These are phyloP conservation scores for Kwoniella sp. DNA, from an alignment of 768 basidiomycete genomes.

Conservation along the genomic window DNA sequence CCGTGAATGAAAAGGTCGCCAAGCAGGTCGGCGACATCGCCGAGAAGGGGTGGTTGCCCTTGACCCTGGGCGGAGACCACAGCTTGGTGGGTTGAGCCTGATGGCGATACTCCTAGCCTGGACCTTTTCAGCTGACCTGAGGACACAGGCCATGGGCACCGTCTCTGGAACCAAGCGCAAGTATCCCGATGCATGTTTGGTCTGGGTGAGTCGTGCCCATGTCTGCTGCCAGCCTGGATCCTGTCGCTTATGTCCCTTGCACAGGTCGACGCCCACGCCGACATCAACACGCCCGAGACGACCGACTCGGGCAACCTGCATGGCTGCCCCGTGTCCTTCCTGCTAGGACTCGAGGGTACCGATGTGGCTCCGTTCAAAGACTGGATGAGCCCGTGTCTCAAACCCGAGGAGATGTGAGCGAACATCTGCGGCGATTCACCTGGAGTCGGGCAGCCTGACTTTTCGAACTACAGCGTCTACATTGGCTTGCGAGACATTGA, in stretches of 20 bases:
- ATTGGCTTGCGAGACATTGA: slow-evolving; percentile 95
- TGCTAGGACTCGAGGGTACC: slow-evolving; percentile 58
- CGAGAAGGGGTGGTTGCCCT: slow-evolving; percentile 71
- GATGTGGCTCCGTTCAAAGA: slow-evolving; percentile 51
- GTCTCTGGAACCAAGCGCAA: slow-evolving; percentile 74
- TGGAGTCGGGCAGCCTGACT: too few relatives aligned
- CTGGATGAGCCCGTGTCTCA: slow-evolving; percentile 66
- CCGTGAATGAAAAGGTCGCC: slow-evolving; percentile 75
- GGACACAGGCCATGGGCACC: slow-evolving; percentile 77
- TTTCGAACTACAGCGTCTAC: slow-evolving; percentile 65
- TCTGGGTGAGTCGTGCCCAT: slow-evolving; percentile 60
- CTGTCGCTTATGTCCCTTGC: not conserved
- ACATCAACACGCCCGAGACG: slow-evolving; percentile 84
- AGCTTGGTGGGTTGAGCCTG: slow-evolving; percentile 68
- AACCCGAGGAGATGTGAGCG: slow-evolving; percentile 60
- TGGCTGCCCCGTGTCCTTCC: slow-evolving; percentile 96
- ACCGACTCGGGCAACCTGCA: slow-evolving; percentile 87
- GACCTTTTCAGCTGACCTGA: not conserved
- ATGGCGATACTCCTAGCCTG: slow-evolving; percentile 11
- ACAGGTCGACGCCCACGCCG: slow-evolving; percentile 85
- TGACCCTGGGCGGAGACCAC: slow-evolving; percentile 95
- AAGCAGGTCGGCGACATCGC: slow-evolving; percentile 69
- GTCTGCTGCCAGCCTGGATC: not conserved
- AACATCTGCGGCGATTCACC: not conserved
- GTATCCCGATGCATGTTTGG: slow-evolving; percentile 62